Percentiles rank a stretch among this genome's conserved stretches.
Conservation (phyloP, 352 stramenopile species). For the Pythium aquatile region DNA sequence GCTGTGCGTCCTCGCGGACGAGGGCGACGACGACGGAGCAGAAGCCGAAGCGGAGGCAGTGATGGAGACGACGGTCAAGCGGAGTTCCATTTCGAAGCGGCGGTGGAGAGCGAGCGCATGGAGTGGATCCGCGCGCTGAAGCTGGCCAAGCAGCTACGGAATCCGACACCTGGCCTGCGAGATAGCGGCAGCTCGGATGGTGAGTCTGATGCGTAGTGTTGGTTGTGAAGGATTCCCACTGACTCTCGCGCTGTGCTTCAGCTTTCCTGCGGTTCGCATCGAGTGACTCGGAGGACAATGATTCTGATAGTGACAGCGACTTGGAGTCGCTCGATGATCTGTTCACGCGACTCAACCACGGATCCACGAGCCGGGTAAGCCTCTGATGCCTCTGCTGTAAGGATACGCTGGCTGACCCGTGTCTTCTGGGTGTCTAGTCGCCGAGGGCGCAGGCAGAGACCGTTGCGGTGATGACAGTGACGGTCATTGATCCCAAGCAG, state of each 20-base stretch:
- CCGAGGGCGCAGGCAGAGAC: background rate
- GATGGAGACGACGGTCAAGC: background rate
- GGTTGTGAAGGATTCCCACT: background rate
- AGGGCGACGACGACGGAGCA: background rate
- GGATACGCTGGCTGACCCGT: background rate
- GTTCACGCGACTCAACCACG: background rate
- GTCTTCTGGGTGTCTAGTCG: background rate
- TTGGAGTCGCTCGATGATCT: background rate
- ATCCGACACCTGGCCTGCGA: background rate
- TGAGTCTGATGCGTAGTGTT: background rate
- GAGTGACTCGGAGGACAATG: conserved; percentile 29
- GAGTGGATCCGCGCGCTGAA: conserved; percentile 27
- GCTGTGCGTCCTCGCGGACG: background rate
- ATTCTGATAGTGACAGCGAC: conserved; percentile 26
- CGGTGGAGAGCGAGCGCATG: conserved; percentile 19
- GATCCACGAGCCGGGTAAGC: background rate
- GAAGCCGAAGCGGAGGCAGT: conserved; percentile 1
- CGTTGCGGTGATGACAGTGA: conserved; percentile 7
- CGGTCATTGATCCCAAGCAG: conserved; percentile 1
- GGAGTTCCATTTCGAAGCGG: conserved; percentile 13
- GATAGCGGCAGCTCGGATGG: conserved; percentile 8
- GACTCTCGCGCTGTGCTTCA: background rate
- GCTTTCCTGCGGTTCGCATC: conserved; percentile 27
- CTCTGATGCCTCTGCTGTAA: background rate
- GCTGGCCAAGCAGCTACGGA: conserved; percentile 23